These are phyloP conservation scores for Aurifilum marmelostoma DNA, from an alignment of 2,329 filamentous ascomycete species.

Conservation along the genomic window DNA sequence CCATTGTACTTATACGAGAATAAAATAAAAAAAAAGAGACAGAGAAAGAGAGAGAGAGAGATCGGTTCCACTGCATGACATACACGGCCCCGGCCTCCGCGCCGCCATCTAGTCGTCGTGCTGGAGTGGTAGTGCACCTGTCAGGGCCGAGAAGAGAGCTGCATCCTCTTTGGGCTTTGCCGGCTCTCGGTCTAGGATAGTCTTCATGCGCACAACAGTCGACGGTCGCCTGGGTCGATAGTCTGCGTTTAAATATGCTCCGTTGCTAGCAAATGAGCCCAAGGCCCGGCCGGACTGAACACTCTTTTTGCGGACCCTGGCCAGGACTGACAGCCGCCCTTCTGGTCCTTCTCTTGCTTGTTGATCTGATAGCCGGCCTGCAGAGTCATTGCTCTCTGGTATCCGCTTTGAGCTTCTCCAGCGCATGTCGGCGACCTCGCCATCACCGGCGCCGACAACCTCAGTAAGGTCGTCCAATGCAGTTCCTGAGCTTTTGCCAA, in stretches of 20 bases:
- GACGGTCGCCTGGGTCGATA: conserved; percentile 26
- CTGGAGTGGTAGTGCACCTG: conserved; percentile 21
- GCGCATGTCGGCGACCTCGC: background rate
- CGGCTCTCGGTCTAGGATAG: conserved; percentile 22
- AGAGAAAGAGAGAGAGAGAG: no score
- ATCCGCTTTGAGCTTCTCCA: background rate
- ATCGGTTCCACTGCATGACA: background rate
- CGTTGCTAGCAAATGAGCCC: conserved; percentile 22
- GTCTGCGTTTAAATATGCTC: conserved; percentile 24
- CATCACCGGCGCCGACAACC: background rate
- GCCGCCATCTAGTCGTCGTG: conserved; percentile 12
- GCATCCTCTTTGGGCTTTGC: conserved; percentile 9
- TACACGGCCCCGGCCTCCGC: conserved; percentile 8
- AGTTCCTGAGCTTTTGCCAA: background rate
- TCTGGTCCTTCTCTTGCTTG: conserved; percentile 1
- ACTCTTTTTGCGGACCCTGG: conserved; percentile 23
- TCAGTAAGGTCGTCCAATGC: background rate
- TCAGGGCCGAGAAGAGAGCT: conserved; percentile 23
- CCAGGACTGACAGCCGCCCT: conserved; percentile 3
- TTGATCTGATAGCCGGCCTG: background rate
- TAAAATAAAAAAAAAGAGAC: no score
- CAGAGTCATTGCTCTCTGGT: conserved; percentile 4
- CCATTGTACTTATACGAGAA: background rate
- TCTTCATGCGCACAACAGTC: conserved; percentile 13
- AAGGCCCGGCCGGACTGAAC: conserved; percentile 16